Percentiles rank a stretch among this genome's conserved stretches.
These are phyloP conservation scores for Blastobotrys raffinosifermentans DNA, from an alignment of 1,139 yeast species.

Conservation along the genomic window DNA sequence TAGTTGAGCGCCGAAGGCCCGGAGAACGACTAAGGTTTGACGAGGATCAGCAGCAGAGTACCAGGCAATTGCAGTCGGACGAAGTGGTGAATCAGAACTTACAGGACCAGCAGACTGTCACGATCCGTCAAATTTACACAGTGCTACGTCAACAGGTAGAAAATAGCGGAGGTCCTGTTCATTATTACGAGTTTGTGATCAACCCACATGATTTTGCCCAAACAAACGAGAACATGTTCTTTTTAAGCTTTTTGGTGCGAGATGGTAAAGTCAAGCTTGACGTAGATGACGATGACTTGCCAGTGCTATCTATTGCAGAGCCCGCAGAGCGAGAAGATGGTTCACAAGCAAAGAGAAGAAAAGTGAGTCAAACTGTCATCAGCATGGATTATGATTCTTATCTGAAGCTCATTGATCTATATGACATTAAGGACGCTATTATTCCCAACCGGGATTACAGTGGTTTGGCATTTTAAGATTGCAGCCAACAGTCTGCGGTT, in stretches of 20 bases:
- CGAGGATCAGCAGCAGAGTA: conserved; percentile 42
- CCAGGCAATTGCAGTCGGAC: conserved; percentile 46
- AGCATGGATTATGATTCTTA: conserved; percentile 58
- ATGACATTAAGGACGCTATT: conserved; percentile 13
- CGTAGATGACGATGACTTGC: conserved; percentile 46
- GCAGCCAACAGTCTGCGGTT: conserved; percentile 10
- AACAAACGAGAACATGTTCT: conserved; percentile 78
- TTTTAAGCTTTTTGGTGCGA: conserved; percentile 69
- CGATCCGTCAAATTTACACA: conserved; percentile 13
- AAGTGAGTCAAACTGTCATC: conserved; percentile 18
- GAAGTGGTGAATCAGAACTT: conserved; percentile 42
- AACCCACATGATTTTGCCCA: conserved; percentile 74
- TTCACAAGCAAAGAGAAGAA: conserved; percentile 27
- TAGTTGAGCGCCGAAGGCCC: conserved; percentile 14
- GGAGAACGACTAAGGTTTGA: conserved; percentile 12
- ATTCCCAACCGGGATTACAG: not conserved
- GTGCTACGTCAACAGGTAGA: conserved; percentile 46
- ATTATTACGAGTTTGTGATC: conserved; percentile 59
- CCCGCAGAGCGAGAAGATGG: conserved; percentile 22
- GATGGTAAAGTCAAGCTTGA: conserved; percentile 57
- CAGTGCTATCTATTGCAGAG: conserved; percentile 34
- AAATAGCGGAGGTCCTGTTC: conserved; percentile 46
- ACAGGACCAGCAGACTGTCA: conserved; percentile 14
- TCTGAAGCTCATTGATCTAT: conserved; percentile 37
- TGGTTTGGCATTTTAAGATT: not conserved